phyloP scores from a whole-genome alignment of 306 rosid genomes.

The Benincasa hispida region DNA sequence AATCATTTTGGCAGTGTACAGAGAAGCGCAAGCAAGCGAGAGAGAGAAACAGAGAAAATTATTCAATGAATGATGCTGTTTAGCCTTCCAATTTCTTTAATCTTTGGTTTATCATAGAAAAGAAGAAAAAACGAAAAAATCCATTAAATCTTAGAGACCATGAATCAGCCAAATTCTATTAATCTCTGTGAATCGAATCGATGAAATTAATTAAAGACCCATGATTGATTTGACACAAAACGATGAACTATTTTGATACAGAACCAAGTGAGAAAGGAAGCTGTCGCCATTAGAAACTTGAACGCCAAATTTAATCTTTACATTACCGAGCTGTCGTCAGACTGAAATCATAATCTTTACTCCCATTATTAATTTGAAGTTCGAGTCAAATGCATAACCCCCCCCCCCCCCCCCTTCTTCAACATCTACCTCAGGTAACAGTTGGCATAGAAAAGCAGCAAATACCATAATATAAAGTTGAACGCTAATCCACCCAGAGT shows the following conservation, averaged over 20 bases:
- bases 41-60: background rate
- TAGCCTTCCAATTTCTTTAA: background rate
- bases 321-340: background rate
- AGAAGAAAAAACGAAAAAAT: too few relatives aligned
- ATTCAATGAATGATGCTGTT: background rate
- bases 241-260: background rate
- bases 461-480: background rate
- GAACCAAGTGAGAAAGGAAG: background rate
- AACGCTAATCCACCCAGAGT: background rate
- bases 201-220: background rate
- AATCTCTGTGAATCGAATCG: background rate
- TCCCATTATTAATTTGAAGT: background rate
- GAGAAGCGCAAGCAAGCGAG: background rate
- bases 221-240: background rate
- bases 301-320: background rate
- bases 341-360: background rate
- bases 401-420: too few relatives aligned
- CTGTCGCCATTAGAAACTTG: constrained; percentile 1
- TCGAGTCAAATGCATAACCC: background rate
- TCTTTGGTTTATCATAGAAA: background rate
- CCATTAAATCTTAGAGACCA: background rate
- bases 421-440: background rate
- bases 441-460: background rate
- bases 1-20: constrained; percentile 10
- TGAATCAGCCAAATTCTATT: background rate